phyloP scores from a whole-genome alignment of 2,329 filamentous ascomycete species.

The Colletotrichum liriopes region DNA sequence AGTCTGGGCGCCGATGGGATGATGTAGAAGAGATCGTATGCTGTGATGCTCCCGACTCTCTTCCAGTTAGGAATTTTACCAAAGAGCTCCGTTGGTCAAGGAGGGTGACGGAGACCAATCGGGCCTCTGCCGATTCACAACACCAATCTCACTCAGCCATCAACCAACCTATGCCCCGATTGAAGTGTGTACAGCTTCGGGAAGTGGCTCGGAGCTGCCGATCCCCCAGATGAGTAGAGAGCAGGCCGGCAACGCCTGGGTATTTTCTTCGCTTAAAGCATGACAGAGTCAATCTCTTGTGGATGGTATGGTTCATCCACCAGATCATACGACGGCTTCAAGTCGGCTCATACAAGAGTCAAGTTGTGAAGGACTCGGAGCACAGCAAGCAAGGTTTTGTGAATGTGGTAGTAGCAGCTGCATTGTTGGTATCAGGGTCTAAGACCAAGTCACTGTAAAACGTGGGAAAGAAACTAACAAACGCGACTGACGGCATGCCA shows the following conservation, averaged over 20 bases:
- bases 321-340: not conserved
- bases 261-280: not conserved
- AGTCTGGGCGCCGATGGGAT: too few species aligned
- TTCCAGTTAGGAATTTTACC: too few species aligned
- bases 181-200: too few species aligned
- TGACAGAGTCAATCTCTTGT: not conserved
- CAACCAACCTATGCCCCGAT: not conserved
- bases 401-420: not conserved
- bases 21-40: too few species aligned
- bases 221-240: too few species aligned
- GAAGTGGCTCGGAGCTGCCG: too few species aligned
- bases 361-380: not conserved
- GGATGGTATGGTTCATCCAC: not conserved
- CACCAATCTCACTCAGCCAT: not conserved
- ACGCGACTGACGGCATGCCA: not conserved
- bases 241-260: too few species aligned
- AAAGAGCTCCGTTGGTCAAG: too few species aligned
- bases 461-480: not conserved
- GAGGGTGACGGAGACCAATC: too few species aligned
- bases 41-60: too few species aligned
- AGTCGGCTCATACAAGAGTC: not conserved
- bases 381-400: not conserved
- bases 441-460: not conserved
- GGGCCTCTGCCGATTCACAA: not conserved
- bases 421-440: slow-evolving; percentile 9